These are phyloP conservation scores for Macroventuria anomochaeta DNA, from an alignment of 2,329 filamentous ascomycete genomes.

Conservation along the genomic window DNA sequence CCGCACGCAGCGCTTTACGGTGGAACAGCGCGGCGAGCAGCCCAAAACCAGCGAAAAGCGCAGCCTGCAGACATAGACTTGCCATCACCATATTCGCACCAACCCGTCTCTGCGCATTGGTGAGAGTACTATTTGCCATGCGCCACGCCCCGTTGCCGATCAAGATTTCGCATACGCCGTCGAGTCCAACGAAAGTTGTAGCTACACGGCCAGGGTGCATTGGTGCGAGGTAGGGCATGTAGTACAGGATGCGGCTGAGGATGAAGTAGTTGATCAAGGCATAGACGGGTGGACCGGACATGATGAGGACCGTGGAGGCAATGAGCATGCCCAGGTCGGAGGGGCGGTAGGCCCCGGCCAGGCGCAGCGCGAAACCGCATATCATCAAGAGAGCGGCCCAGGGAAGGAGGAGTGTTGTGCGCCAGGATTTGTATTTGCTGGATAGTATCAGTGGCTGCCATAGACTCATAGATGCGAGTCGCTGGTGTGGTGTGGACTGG, in stretches of 20 bases:
- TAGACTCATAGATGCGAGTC: too few relatives aligned
- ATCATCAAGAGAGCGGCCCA: constrained; percentile 63
- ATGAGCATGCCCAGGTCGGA: constrained; percentile 51
- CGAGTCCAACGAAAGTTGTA: constrained; percentile 63
- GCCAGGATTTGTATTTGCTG: constrained; percentile 65
- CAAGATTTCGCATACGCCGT: constrained; percentile 59
- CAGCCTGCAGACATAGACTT: constrained; percentile 59
- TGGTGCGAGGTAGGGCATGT: constrained; percentile 65
- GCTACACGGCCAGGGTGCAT: constrained; percentile 65
- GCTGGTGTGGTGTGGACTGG: neutral
- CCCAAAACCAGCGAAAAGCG: constrained; percentile 58
- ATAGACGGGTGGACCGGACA: constrained; percentile 60
- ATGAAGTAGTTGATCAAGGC: constrained; percentile 68
- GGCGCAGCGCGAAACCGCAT: constrained; percentile 62
- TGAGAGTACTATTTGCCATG: constrained; percentile 50
- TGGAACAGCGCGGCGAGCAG: constrained; percentile 57
- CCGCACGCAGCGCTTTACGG: constrained; percentile 47
- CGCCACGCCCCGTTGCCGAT: constrained; percentile 60
- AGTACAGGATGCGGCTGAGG: constrained; percentile 65
- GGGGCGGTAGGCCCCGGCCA: constrained; percentile 60
- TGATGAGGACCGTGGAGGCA: constrained; percentile 50
- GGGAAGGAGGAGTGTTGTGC: constrained; percentile 61
- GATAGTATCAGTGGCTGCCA: neutral
- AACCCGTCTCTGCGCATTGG: constrained; percentile 46
- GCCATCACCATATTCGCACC: constrained; percentile 58